Conservation (phyloP, 1,139 yeast genomes). For the Taphrina sp. region DNA sequence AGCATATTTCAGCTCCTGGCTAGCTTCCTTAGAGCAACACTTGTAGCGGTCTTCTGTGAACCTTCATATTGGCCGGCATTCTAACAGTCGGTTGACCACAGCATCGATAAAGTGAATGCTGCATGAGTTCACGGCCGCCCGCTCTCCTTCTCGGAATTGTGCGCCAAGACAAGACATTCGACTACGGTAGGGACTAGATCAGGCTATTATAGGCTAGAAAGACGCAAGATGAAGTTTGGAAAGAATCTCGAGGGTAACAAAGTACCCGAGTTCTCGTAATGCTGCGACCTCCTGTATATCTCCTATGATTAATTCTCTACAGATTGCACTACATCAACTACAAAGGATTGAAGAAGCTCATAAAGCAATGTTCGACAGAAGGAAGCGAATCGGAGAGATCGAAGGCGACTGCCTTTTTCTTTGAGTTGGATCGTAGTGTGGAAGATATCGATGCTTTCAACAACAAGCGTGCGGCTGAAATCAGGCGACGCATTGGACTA, state of each 20-base stretch:
- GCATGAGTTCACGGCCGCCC: no score
- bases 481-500: slow-evolving; percentile 61
- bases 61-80: no score
- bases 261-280: slow-evolving; percentile 22
- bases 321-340: slow-evolving; percentile 73
- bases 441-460: slow-evolving; percentile 80
- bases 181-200: no score
- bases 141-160: no score
- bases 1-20: no score
- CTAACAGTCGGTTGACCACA: no score
- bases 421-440: slow-evolving; percentile 73
- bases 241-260: slow-evolving; percentile 26
- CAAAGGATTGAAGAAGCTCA: slow-evolving; percentile 75
- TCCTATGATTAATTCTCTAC: neutral
- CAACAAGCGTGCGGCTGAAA: slow-evolving; percentile 69
- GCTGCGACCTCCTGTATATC: neutral
- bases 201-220: no score
- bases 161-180: no score
- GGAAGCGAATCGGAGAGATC: slow-evolving; percentile 38
- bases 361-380: slow-evolving; percentile 51
- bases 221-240: slow-evolving; percentile 31
- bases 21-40: no score
- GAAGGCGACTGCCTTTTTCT: slow-evolving; percentile 68
- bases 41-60: no score
- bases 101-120: no score